Base-by-base conservation (phyloP, 768 basidiomycete genomes). In the Boletus vinaceobasis region DNA sequence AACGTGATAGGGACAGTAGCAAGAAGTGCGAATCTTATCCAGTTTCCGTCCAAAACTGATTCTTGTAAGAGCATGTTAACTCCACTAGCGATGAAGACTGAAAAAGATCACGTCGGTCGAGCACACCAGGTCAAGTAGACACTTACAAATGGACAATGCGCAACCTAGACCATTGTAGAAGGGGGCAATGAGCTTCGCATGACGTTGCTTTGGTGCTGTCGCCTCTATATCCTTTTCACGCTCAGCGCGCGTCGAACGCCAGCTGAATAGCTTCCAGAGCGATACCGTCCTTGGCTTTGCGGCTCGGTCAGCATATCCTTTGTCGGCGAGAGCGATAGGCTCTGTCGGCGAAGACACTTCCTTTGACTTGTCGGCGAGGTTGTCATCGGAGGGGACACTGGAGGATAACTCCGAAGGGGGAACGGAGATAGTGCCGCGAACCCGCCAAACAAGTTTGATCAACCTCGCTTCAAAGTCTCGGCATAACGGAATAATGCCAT, bases 391-490 rank as follows among this genome's bases (percentile, higher is more conserved):
- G 9, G 75, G 72, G 7, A 75, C 75, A 4, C 80, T 78, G 38
- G 80, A 77, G 17, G 77, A 72, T 32, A 69, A 68, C 64, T 48
- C 71, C 43, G 73, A 67, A 4, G 76, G 65, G 7, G 74, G 63
- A 8, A 68, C 61, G 17, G 71, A 72, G 55, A 67, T 47, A 10
- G 59, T 68, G 48, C 71, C 60, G 35, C 83, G 77, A 23, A 75
- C 70, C 44, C 77, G 71, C 90, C 91, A 92, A 50, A 94, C 86
- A 62, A 87, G 85, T 63, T 84, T 83, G 75, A 93, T 90, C 66
- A 93, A 77, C 60, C 85, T 86, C 26, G 83, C 79, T 59, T 90
- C 86, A 62, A 91, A 89, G 64, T 89, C 88, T 14, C 72, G 69
- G 66, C 79, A 85, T n/a, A 85, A 66, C 0, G 86, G 85, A 48